Evolutionary conservation across 75 land plant genomes (phyloP), one percentile per base, ranked within the genome.

Genomic region (Azolla pinnata): DNA sequence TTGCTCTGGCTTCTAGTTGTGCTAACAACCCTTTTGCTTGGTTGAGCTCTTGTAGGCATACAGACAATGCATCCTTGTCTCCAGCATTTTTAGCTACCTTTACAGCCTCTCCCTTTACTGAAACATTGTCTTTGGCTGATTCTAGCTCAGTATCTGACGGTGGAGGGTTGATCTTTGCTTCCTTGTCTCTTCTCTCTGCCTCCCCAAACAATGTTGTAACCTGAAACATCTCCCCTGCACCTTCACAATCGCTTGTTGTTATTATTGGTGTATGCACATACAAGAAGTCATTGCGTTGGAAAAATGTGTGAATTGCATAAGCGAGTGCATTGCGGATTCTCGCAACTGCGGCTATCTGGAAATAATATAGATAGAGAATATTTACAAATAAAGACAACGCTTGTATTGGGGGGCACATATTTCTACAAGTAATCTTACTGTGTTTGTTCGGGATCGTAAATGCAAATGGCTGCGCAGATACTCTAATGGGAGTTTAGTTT

Each of bases 171-270:
- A 66, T 63, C 12, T 71, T 75, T 31, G 71, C 60, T 19, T 93
- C 98, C 52, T 67, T 79, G 55, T 85, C 90, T 44, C 88, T 26
- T 63, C 67, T 81, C 31, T 93, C 98, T 16, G 83, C 82, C 24
- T 86, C 89, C 67, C 61, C 77, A 18, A 93, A 70, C 50, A 93
- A 28, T 26, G 98, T 86, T 31, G 96, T 93, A 12, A 86, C 96
- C 81, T 93, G 98, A 71, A 93, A 93, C 98, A 93, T 93, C 64
- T 93, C 98, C 40, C 98, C 96, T 61, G 98, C 98, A 59, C 96
- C 98, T 69, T 93, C 98, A 68, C 98, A 93, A 79, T 93, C 98
- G 68, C 98, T 93, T 0, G 96, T 93, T 44, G 98, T 93, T 44
- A 89, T 77, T 40, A 93, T 93, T 17, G 96, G 98, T 34, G 98